Evolutionary conservation across 2,329 filamentous ascomycete genomes (phyloP).

Genomic region (Epichloe amarillans): DNA sequence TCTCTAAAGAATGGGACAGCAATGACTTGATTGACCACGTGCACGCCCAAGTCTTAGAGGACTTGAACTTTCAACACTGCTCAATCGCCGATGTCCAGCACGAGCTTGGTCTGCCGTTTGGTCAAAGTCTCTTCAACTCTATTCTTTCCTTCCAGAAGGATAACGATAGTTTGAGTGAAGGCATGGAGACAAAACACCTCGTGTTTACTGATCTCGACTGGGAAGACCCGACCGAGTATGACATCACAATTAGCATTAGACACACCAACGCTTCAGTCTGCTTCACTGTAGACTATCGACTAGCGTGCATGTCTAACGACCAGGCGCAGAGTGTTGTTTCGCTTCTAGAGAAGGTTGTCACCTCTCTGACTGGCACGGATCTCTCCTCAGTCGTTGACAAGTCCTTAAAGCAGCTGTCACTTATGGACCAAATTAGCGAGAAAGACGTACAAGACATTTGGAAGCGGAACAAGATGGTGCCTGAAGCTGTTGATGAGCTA

Average conservation of each 20-base stretch:
- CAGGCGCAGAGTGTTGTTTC: conserved; percentile 1
- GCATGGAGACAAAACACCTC: not conserved
- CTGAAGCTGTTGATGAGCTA: not conserved
- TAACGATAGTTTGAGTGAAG: not conserved
- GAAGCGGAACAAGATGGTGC: not conserved
- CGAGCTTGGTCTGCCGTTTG: conserved; percentile 11
- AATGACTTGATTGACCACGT: conserved; percentile 9
- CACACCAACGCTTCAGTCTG: not conserved
- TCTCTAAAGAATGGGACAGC: conserved; percentile 12
- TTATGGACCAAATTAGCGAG: not conserved
- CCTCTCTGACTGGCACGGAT: not conserved
- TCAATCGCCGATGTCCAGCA: conserved; percentile 33
- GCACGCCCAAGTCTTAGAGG: conserved; percentile 31
- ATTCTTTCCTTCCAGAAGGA: conserved; percentile 18
- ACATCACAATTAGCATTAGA: conserved; percentile 12
- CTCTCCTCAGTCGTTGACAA: not conserved
- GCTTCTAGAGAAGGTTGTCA: conserved; percentile 1
- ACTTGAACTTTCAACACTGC: conserved; percentile 34
- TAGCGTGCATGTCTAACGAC: not conserved
- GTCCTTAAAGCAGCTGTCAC: not conserved
- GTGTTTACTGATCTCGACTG: conserved; percentile 5
- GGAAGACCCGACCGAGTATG: conserved; percentile 14
- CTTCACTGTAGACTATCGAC: conserved; percentile 1
- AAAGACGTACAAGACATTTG: not conserved
- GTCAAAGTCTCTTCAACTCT: conserved; percentile 17